Evolutionary conservation across 106 monocot species (phyloP).

Genomic region (Vanilla planifolia): DNA sequence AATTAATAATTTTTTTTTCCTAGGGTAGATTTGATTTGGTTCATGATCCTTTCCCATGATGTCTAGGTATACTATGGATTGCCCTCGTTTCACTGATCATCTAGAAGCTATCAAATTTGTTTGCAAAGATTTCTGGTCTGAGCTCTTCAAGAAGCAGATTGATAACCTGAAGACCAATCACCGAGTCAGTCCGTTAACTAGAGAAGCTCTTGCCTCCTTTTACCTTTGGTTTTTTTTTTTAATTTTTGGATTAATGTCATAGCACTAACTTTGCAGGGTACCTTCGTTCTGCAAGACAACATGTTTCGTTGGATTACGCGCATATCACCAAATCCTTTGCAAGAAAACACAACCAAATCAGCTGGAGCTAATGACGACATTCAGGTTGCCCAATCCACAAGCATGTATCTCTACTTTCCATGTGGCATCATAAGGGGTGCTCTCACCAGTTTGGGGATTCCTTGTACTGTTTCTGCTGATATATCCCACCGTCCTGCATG

Average conservation of each 20-base stretch:
- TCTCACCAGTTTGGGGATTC: slow-evolving; percentile 79
- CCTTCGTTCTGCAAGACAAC: slow-evolving; percentile 97
- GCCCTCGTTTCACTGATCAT: slow-evolving; percentile 85
- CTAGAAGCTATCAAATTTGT: slow-evolving; percentile 96
- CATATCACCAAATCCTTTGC: slow-evolving; percentile 45
- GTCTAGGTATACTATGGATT: slow-evolving; percentile 86
- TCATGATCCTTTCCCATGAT: neutral
- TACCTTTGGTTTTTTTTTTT: neutral
- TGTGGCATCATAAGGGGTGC: slow-evolving; percentile 98
- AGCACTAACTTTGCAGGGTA: slow-evolving; percentile 42
- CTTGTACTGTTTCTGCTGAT: slow-evolving; percentile 92
- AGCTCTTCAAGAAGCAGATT: slow-evolving; percentile 95
- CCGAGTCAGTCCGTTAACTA: slow-evolving; percentile 30
- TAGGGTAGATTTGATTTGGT: neutral
- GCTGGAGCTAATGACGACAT: slow-evolving; percentile 30
- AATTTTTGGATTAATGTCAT: neutral
- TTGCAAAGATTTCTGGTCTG: slow-evolving; percentile 97
- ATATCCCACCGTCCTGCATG: slow-evolving; percentile 86
- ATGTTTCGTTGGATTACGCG: slow-evolving; percentile 80
- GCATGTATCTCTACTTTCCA: slow-evolving; percentile 87
- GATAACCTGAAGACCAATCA: slow-evolving; percentile 98
- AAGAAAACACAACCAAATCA: slow-evolving; percentile 30
- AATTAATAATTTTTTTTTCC: too few relatives aligned
- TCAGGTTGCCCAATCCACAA: slow-evolving; percentile 40
- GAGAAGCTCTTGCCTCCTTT: neutral